phyloP scores from a whole-genome alignment of 352 stramenopile genomes.

The Pythium angustatum region DNA sequence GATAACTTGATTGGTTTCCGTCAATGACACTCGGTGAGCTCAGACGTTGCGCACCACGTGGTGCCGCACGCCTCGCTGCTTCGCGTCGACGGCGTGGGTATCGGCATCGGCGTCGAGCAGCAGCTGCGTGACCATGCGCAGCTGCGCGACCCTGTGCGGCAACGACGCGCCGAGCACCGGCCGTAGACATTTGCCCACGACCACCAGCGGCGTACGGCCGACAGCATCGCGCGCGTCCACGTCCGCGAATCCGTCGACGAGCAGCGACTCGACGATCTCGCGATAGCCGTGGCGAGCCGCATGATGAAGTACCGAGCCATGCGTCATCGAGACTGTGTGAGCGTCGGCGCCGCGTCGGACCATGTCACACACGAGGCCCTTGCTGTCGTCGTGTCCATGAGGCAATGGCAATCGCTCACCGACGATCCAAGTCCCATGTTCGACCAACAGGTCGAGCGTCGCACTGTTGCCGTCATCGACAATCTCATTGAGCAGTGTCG shows the following conservation, averaged over 20 bases:
- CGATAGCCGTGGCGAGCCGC: neutral
- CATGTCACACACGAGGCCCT: no score
- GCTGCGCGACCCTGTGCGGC: neutral
- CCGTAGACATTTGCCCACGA: no score
- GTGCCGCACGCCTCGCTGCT: neutral
- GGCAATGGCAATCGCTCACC: no score
- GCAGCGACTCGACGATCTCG: neutral
- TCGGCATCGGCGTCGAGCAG: neutral
- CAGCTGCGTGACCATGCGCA: neutral
- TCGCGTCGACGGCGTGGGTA: neutral
- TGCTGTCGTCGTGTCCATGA: no score
- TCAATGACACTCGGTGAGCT: neutral
- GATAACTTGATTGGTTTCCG: neutral
- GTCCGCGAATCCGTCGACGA: conserved; percentile 1
- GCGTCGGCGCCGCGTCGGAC: conserved; percentile 7
- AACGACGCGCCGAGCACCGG: no score
- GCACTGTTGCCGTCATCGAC: no score
- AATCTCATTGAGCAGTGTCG: no score
- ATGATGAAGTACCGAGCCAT: neutral
- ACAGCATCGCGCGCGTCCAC: neutral
- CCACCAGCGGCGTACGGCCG: conserved; percentile 1
- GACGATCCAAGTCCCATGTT: no score
- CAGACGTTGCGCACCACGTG: no score
- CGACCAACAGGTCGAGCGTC: no score
- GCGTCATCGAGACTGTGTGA: neutral